Percentiles rank a stretch among this genome's conserved stretches.
Evolutionary conservation across 176 grass and related monocot species (phyloP).

Genomic region (Ensete glaucum): DNA sequence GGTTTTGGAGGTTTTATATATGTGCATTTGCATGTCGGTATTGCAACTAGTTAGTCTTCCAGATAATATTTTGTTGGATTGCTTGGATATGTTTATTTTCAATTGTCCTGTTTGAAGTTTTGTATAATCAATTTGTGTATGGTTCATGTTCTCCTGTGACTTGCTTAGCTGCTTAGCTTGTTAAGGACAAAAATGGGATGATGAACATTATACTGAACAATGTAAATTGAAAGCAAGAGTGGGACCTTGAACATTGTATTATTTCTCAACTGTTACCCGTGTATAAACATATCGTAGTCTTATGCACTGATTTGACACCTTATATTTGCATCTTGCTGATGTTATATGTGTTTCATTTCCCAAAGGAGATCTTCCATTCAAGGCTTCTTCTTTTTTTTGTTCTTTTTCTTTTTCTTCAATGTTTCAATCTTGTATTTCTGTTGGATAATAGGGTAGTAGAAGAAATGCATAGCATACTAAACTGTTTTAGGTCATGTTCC

Average conservation of each 20-base stretch:
- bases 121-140: background rate
- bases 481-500: too few species aligned
- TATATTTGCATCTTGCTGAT: background rate
- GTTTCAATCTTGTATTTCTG: background rate
- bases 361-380: background rate
- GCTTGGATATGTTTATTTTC: background rate
- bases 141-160: background rate
- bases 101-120: background rate
- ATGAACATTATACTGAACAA: too few species aligned
- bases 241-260: background rate
- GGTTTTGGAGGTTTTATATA: too few species aligned
- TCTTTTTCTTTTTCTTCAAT: background rate
- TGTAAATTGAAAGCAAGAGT: too few species aligned
- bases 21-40: too few species aligned
- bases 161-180: background rate
- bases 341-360: background rate
- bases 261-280: background rate
- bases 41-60: too few species aligned
- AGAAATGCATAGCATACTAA: too few species aligned
- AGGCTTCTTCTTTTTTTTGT: background rate
- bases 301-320: background rate
- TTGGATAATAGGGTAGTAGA: background rate
- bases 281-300: background rate
- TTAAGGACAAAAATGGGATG: background rate
- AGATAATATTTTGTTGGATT: background rate